These are phyloP conservation scores for Clitopilus passeckerianus DNA, from an alignment of 768 basidiomycete species.

Conservation along the genomic window DNA sequence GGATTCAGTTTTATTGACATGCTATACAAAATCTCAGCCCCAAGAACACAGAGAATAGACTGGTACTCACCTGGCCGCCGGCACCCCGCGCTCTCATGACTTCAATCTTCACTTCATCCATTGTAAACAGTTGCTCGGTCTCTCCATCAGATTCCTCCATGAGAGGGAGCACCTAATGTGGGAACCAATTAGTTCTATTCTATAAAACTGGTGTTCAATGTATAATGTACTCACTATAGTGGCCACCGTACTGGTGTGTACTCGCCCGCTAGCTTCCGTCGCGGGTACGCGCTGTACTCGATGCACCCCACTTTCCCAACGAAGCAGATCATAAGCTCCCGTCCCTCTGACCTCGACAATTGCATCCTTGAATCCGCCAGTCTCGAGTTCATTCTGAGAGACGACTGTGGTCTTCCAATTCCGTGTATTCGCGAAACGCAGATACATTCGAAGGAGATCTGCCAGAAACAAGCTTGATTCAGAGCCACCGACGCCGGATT, in stretches of 20 bases:
- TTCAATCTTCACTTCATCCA: constrained; percentile 87
- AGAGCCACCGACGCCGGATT: constrained; percentile 88
- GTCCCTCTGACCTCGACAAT: constrained; percentile 74
- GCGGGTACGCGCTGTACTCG: constrained; percentile 91
- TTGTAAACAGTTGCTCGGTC: constrained; percentile 63
- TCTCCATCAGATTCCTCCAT: constrained; percentile 57
- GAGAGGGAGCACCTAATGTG: constrained; percentile 74
- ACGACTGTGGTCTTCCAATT: constrained; percentile 61
- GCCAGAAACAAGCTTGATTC: constrained; percentile 81
- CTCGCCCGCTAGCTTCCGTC: constrained; percentile 82
- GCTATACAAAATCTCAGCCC: constrained; percentile 37
- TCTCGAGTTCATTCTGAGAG: constrained; percentile 50
- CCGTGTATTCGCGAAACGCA: constrained; percentile 50
- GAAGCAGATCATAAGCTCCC: constrained; percentile 72
- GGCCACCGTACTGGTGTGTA: constrained; percentile 90
- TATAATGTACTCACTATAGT: constrained; percentile 59
- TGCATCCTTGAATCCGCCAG: constrained; percentile 73
- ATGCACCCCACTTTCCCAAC: constrained; percentile 95
- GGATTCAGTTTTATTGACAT: constrained; percentile 98
- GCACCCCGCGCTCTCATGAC: constrained; percentile 97
- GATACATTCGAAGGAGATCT: constrained; percentile 81
- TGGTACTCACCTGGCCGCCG: constrained; percentile 77
- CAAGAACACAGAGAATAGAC: not conserved
- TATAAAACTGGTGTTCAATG: not conserved
- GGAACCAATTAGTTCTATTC: not conserved